These are phyloP conservation scores for Xylaria castorea DNA, from an alignment of 495 filamentous ascomycete genomes.

Conservation along the genomic window DNA sequence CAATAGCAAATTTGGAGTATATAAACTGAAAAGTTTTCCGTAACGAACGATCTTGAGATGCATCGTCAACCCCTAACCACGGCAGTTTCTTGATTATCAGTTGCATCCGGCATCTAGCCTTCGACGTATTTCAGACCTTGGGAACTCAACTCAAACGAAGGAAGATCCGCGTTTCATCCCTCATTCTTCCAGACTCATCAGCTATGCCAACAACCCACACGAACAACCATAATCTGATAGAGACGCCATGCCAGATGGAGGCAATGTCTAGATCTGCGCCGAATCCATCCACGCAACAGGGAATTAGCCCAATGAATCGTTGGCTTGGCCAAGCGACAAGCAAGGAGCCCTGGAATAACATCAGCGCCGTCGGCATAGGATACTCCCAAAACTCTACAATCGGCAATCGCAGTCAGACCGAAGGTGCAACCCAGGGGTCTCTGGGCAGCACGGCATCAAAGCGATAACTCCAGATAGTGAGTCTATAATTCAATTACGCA, in stretches of 20 bases:
- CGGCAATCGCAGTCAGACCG: neutral
- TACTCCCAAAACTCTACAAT: neutral
- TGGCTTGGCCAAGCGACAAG: neutral
- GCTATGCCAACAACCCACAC: neutral
- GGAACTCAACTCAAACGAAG: neutral
- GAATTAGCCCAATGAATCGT: neutral
- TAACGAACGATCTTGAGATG: neutral
- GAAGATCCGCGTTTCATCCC: neutral
- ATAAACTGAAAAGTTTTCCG: neutral
- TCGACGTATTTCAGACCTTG: neutral
- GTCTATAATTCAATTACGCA: neutral
- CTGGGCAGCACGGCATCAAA: neutral
- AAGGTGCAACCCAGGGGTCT: neutral
- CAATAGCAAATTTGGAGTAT: neutral
- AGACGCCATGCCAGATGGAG: neutral
- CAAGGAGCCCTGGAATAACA: neutral
- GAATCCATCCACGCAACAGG: neutral
- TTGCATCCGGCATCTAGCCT: neutral
- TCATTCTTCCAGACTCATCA: neutral
- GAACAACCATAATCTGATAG: neutral
- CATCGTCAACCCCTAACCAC: neutral
- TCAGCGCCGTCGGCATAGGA: neutral
- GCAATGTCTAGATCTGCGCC: neutral
- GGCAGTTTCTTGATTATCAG: neutral
- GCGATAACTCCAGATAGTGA: neutral